These are phyloP conservation scores for Linanthus parryae DNA, from an alignment of 148 eudicot genomes.

Conservation along the genomic window DNA sequence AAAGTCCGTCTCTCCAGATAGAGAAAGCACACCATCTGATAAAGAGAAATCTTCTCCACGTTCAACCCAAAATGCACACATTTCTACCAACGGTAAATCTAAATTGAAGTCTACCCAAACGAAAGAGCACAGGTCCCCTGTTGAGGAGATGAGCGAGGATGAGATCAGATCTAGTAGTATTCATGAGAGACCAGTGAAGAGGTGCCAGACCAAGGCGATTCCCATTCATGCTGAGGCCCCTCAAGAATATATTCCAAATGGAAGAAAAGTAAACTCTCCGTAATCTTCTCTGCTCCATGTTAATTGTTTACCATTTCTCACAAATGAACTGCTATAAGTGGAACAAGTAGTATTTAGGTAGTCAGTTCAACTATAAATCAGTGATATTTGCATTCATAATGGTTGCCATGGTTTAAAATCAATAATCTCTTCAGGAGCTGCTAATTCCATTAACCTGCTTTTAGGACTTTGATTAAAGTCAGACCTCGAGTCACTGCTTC, in stretches of 20 bases:
- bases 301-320: no score
- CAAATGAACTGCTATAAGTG: no score
- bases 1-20: constrained; percentile 12
- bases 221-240: neutral
- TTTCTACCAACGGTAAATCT: neutral
- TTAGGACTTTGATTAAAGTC: no score
- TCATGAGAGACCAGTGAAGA: constrained; percentile 7
- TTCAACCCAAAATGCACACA: constrained; percentile 7
- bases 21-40: constrained; percentile 11
- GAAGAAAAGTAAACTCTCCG: neutral
- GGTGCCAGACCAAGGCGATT: neutral
- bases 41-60: constrained; percentile 17
- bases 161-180: constrained; percentile 3
- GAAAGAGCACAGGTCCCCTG: neutral
- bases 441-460: no score
- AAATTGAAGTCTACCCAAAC: neutral
- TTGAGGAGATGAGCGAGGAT: constrained; percentile 11
- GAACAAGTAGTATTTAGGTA: no score
- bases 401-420: no score
- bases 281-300: no score
- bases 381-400: no score
- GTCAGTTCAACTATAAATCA: no score
- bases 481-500: no score
- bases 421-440: no score
- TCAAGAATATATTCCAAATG: constrained; percentile 1